Percentiles rank a stretch among this genome's conserved stretches.
phyloP scores from a whole-genome alignment of 495 filamentous ascomycete genomes.

The Xylaria grammica region DNA sequence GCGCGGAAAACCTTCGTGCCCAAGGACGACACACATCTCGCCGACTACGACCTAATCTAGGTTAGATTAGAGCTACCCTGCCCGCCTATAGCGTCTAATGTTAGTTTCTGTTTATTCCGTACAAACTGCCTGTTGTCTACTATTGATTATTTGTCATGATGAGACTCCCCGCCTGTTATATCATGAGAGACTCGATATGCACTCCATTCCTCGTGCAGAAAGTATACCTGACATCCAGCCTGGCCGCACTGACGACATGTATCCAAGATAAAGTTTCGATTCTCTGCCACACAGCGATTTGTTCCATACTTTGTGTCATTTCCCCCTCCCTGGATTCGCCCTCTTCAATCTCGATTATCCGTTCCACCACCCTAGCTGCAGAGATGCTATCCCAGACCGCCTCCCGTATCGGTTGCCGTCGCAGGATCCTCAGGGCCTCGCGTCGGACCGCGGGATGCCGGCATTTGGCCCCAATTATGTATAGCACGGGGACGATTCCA shows the following conservation, averaged over 20 bases:
- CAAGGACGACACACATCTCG: too few relatives aligned
- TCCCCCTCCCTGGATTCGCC: slow-evolving; percentile 10
- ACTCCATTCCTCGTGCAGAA: slow-evolving; percentile 31
- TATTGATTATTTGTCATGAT: neutral
- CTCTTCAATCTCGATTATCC: slow-evolving; percentile 38
- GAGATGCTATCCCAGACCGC: slow-evolving; percentile 41
- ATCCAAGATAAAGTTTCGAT: slow-evolving; percentile 33
- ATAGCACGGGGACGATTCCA: slow-evolving; percentile 31
- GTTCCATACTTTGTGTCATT: slow-evolving; percentile 31
- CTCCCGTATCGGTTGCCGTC: slow-evolving; percentile 36
- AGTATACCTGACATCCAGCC: slow-evolving; percentile 39
- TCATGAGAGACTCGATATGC: slow-evolving; percentile 31
- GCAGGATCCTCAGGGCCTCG: slow-evolving; percentile 32
- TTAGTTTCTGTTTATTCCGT: neutral
- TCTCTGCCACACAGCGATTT: slow-evolving; percentile 32
- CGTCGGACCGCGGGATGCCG: slow-evolving; percentile 37
- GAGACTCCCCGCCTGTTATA: slow-evolving; percentile 16
- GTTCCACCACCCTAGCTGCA: slow-evolving; percentile 36
- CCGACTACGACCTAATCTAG: too few relatives aligned
- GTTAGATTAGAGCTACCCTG: too few relatives aligned
- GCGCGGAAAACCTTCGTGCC: too few relatives aligned
- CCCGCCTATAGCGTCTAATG: too few relatives aligned
- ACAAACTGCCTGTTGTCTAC: neutral
- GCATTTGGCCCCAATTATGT: slow-evolving; percentile 41
- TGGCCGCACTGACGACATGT: slow-evolving; percentile 25